phyloP scores from a whole-genome alignment of 345 rosid genomes.

The Eucalyptus curtisii region DNA sequence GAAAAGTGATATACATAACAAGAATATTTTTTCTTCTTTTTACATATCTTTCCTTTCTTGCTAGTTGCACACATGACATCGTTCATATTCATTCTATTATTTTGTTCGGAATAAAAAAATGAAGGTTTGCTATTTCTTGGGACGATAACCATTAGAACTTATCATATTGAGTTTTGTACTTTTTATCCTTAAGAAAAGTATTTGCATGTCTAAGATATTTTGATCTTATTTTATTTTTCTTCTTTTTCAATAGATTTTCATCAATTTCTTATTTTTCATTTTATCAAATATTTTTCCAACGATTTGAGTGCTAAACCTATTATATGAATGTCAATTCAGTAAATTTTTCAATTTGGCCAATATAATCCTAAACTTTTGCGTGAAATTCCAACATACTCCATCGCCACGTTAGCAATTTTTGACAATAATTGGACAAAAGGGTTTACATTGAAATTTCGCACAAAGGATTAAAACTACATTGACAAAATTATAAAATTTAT shows the following conservation, averaged over 20 bases:
- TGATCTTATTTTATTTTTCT: too few relatives aligned
- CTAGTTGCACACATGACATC: not conserved
- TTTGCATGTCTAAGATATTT: not conserved
- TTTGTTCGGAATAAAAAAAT: accelerated
- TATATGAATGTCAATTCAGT: accelerated
- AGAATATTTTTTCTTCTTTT: too few relatives aligned
- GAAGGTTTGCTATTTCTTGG: not conserved
- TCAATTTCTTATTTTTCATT: not conserved
- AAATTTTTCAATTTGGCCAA: not conserved
- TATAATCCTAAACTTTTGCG: accelerated
- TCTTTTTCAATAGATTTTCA: not conserved
- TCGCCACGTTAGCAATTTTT: accelerated
- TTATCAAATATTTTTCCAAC: not conserved
- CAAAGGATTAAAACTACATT: not conserved
- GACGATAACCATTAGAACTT: accelerated
- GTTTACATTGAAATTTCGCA: not conserved
- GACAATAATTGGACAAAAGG: not conserved
- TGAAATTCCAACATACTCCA: not conserved
- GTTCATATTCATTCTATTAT: not conserved
- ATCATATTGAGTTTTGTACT: accelerated
- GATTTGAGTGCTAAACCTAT: accelerated
- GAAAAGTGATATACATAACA: too few relatives aligned
- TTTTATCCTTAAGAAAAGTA: not conserved
- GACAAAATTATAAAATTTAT: not conserved
- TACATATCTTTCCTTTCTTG: not conserved